Base-by-base conservation (phyloP, 2,329 filamentous ascomycete genomes). In the Talaromyces piceae region DNA sequence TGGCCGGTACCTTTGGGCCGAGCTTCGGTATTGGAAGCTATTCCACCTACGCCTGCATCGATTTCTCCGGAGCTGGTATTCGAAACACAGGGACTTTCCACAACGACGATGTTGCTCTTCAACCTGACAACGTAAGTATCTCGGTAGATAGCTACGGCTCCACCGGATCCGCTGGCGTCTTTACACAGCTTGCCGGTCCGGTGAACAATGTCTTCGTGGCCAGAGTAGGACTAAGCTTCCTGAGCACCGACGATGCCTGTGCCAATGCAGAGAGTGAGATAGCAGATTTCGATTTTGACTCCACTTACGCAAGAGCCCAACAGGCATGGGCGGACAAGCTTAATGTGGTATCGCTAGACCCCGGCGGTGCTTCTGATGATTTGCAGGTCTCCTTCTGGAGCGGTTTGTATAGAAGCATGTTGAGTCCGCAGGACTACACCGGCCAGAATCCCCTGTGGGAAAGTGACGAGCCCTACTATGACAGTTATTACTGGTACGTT, bases 401-500 rank as follows among this genome's bases (percentile, higher is more conserved):
- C 41, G 84, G 83, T 2, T 75, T 83, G n/a, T 88, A 88, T 61
- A 74, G 84, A n/a, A 77, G 81, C 2, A 80, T 87, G 77, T 80
- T 88, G 54, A 84, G 80, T 48, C 85, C 85, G 2, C 84, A 88
- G 59, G 85, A 88, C 59, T 87, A 87, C 57, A 87, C 85, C 0
- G 82, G 82, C 0, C 85, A 88, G 63, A 88, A 88, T 51, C 82
- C 83, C 1, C 62, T 82, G 0, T 88, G 84, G 83, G 57, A 77
- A 2, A 83, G 78, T 39, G 72, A 71, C 1, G 83, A 87, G 62
- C 84, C 84, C 0, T 88, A 88, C 59, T 88, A 84, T 61, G 85
- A 88, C 63, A 86, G 82, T 0, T 87, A 84, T 58, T 90, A 89
- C 64, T 88, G 84, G 76, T 79, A 58, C 63, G 71, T 53, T 12